phyloP scores from a whole-genome alignment of 352 stramenopile species.

The Elongisporangium undulatum region DNA sequence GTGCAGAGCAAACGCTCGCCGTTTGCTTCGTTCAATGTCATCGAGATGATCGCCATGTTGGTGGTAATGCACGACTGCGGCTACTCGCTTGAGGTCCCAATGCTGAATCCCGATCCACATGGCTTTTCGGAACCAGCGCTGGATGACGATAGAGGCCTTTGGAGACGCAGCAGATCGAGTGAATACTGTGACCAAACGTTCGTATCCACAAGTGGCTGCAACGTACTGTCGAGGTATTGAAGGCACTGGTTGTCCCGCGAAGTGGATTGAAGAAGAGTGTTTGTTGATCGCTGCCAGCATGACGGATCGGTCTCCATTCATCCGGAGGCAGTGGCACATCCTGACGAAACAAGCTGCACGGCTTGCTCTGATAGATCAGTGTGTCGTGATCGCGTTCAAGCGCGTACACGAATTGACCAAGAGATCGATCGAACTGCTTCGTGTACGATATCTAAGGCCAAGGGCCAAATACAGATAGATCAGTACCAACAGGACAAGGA shows the following conservation, averaged over 20 bases:
- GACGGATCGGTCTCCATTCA: constrained; percentile 24
- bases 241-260: constrained; percentile 30
- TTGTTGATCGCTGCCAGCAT: background rate
- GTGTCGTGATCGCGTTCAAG: constrained; percentile 5
- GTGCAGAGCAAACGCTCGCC: constrained; percentile 41
- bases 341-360: constrained; percentile 33
- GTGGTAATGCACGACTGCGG: constrained; percentile 36
- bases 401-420: constrained; percentile 31
- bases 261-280: constrained; percentile 37
- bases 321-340: constrained; percentile 45
- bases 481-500: too few species aligned
- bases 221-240: constrained; percentile 15
- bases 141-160: constrained; percentile 27
- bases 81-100: constrained; percentile 35
- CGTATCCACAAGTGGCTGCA: constrained; percentile 1
- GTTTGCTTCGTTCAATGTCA: constrained; percentile 29
- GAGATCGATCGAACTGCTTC: constrained; percentile 32
- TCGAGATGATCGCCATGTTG: constrained; percentile 8
- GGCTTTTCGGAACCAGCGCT: constrained; percentile 45
- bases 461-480: too few species aligned
- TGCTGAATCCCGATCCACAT: constrained; percentile 48
- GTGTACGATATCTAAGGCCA: constrained; percentile 29
- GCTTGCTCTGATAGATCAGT: constrained; percentile 22
- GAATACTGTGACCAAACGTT: background rate
- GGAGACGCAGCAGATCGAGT: background rate